Evolutionary conservation across 345 rosid genomes (phyloP).

Genomic region (Hevea brasiliensis): DNA sequence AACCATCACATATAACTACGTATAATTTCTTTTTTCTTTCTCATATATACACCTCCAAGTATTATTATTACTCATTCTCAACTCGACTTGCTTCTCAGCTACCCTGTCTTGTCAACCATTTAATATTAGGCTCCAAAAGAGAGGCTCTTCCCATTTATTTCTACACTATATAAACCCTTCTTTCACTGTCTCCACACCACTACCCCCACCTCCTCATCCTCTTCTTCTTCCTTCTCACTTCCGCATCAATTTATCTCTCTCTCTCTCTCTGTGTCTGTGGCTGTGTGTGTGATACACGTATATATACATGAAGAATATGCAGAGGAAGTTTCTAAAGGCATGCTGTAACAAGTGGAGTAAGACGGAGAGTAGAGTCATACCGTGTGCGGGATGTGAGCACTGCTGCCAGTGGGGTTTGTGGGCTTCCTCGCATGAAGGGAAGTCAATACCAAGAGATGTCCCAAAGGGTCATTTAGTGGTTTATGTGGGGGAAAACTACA

Average conservation of each 20-base stretch:
- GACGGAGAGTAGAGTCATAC: constrained; percentile 45
- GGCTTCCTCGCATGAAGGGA: constrained; percentile 42
- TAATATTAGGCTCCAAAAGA: constrained; percentile 28
- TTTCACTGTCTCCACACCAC: constrained; percentile 34
- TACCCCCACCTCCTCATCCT: constrained; percentile 17
- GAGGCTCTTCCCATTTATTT: constrained; percentile 22
- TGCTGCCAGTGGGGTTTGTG: constrained; percentile 47
- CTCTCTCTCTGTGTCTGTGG: constrained; percentile 1
- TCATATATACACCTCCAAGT: not conserved
- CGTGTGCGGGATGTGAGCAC: constrained; percentile 45
- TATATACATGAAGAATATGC: constrained; percentile 30
- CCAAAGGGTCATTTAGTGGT: constrained; percentile 86
- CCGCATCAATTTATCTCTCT: constrained; percentile 12
- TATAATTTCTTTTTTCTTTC: not conserved
- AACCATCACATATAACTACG: constrained; percentile 5
- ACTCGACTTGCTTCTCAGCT: constrained; percentile 28
- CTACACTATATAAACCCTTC: constrained; percentile 39
- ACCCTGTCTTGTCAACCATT: constrained; percentile 49
- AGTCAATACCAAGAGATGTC: constrained; percentile 67
- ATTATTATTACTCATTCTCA: constrained; percentile 18
- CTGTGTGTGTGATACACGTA: not conserved
- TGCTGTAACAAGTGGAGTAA: constrained; percentile 56
- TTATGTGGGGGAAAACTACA: constrained; percentile 70
- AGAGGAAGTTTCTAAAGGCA: constrained; percentile 43
- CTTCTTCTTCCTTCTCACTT: constrained; percentile 16